A percentile compares a stretch with the other conserved stretches of the same genome.
These are phyloP conservation scores for Chlorella vulgaris DNA, from an alignment of 139 green algal species.

Conservation along the genomic window DNA sequence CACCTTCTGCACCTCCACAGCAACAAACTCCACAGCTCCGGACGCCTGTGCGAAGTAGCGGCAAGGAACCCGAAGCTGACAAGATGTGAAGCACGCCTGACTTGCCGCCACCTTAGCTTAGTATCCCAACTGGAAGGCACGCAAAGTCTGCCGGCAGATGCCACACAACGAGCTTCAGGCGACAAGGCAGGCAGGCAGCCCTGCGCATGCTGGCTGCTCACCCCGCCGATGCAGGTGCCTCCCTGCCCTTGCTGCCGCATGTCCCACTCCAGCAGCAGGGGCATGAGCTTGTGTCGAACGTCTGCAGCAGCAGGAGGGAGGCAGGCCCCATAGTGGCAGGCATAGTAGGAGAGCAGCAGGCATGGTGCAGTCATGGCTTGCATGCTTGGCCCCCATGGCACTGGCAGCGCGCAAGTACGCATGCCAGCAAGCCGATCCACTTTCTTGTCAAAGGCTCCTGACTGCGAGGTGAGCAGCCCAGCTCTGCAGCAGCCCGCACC, in stretches of 20 bases:
- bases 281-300: conserved; percentile 68
- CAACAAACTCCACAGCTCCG: conserved; percentile 25
- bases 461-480: no score
- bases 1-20: conserved; percentile 39
- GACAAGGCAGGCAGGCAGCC: neutral
- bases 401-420: no score
- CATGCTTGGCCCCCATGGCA: no score
- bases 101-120: no score
- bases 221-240: no score
- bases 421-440: no score
- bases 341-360: no score
- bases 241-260: conserved; percentile 33
- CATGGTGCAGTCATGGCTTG: neutral
- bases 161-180: neutral
- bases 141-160: no score
- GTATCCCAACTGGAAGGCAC: no score
- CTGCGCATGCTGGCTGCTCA: neutral
- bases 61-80: neutral
- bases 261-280: conserved; percentile 77
- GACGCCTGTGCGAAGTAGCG: neutral
- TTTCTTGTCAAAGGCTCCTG: no score
- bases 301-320: neutral
- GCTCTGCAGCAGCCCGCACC: no score
- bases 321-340: neutral
- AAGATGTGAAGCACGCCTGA: neutral